These are phyloP conservation scores for Zea luxurians DNA, from an alignment of 176 grass and related monocot species.

Conservation along the genomic window DNA sequence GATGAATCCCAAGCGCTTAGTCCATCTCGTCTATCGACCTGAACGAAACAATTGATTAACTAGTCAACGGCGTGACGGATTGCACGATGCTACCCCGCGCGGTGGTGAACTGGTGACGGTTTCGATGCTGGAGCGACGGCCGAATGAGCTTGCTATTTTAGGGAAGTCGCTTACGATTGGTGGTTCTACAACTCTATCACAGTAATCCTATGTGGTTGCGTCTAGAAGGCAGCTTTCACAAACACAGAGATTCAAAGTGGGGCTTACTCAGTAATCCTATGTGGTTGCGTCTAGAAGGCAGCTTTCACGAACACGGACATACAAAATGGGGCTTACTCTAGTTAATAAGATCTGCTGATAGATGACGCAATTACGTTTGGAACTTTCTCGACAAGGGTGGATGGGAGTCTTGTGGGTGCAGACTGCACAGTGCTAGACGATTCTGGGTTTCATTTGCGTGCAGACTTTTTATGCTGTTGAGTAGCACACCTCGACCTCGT, in stretches of 20 bases:
- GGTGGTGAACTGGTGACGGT: not conserved
- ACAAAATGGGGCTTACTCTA: not conserved
- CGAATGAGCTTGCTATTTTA: not conserved
- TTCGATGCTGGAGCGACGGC: slow-evolving; percentile 11
- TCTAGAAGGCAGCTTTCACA: slow-evolving; percentile 12
- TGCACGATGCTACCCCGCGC: not conserved
- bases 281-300: slow-evolving; percentile 4
- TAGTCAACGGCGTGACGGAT: not conserved
- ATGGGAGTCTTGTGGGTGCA: not conserved
- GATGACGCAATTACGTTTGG: slow-evolving; percentile 41
- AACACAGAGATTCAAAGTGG: not conserved
- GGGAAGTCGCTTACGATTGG: not conserved
- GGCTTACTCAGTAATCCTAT: not conserved
- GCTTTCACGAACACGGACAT: slow-evolving; percentile 2
- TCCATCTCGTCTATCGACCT: not conserved
- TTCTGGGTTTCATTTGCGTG: slow-evolving; percentile 35
- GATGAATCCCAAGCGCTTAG: not conserved
- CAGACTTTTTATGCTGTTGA: slow-evolving; percentile 33
- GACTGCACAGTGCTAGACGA: not conserved
- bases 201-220: not conserved
- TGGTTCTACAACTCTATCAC: not conserved
- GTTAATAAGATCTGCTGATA: not conserved
- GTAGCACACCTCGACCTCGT: not conserved
- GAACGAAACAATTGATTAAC: not conserved
- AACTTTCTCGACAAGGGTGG: not conserved